Percentiles rank a stretch among this genome's conserved stretches.
Evolutionary conservation across 2,329 filamentous ascomycete species (phyloP).

Genomic region (Ceratocystis albifundus): DNA sequence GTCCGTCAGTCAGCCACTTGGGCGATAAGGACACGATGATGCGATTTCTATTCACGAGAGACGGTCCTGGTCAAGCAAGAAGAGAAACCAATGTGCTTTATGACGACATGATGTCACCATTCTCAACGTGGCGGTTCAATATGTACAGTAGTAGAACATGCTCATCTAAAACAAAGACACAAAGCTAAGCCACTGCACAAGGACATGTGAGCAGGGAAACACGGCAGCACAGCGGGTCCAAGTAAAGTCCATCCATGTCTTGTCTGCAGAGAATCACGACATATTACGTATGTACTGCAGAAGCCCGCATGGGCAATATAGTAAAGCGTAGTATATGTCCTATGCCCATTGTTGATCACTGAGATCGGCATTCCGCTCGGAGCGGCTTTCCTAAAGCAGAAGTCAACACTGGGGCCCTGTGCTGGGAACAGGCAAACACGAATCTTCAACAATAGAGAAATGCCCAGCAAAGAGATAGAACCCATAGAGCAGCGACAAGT

Average conservation of each 20-base stretch:
- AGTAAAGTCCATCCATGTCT: too few relatives aligned
- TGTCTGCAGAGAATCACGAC: too few relatives aligned
- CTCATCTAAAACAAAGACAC: too few relatives aligned
- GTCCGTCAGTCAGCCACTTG: too few relatives aligned
- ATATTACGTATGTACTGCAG: too few relatives aligned
- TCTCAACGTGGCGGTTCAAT: not conserved
- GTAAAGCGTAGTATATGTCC: not conserved
- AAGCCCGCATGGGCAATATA: too few relatives aligned
- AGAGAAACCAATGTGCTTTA: not conserved
- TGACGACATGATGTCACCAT: not conserved
- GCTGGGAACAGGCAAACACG: constrained; percentile 1
- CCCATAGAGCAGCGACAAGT: not conserved
- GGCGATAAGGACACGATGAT: not conserved
- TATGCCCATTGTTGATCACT: constrained; percentile 4
- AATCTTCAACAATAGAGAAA: not conserved
- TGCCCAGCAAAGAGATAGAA: not conserved
- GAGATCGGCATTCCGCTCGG: constrained; percentile 14
- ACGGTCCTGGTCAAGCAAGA: not conserved
- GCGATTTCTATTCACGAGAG: not conserved
- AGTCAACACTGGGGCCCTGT: not conserved
- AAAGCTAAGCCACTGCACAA: too few relatives aligned
- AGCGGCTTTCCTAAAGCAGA: constrained; percentile 16
- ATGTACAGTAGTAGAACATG: too few relatives aligned
- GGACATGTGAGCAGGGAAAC: too few relatives aligned
- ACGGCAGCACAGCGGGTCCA: too few relatives aligned